Evolutionary conservation across 306 rosid species (phyloP), one percentile per base, ranked within the genome.

Genomic region (Quercus wislizeni): DNA sequence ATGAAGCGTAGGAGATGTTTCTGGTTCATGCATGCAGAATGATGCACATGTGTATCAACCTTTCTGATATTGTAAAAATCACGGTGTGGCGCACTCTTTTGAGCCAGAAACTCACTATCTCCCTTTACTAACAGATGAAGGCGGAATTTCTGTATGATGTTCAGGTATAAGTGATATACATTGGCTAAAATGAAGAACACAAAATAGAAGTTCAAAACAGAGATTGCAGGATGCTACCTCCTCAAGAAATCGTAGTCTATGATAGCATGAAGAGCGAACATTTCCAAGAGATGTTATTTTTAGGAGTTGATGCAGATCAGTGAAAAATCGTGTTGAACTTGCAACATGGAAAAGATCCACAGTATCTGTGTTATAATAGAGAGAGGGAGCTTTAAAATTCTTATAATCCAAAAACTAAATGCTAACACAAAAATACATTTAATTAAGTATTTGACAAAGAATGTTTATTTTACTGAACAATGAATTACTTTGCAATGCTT

Each of bases 1-100:
- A 93, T 93, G 71, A 93, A 93, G 69, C 89, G 89, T n/a, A 93
- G 85, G 63, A 93, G 96, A 87, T 93, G 98, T 83, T 91, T 93
- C 88, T 93, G 98, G 87, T 93, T 91, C 98, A 93, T 93, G 88
- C 98, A 93, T 56, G 98, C 98, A 76, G 98, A 93, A 85, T 93
- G 98, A 80, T 93, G 98, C 75, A 93, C 89, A 83, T 93, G 98
- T 12, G 94, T 93, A 85, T 93, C 97, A 63, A 93, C 97, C 86
- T 93, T 93, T 69, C 98, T 84, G 77, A 90, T 80, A 64, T 93
- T 93, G 85, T 93, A 93, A 89, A 93, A 93, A 80, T 93, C 98
- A 74, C 98, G 93, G 68, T 93, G 98, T 35, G 92, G 91, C 19
- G 97, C 97, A 85, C 95, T 51, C 80, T 93, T 93, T 81, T 93